Evolutionary conservation across 1,139 yeast species (phyloP), one percentile per base, ranked within the genome.

Genomic region (Nakaseomyces nivariensis): DNA sequence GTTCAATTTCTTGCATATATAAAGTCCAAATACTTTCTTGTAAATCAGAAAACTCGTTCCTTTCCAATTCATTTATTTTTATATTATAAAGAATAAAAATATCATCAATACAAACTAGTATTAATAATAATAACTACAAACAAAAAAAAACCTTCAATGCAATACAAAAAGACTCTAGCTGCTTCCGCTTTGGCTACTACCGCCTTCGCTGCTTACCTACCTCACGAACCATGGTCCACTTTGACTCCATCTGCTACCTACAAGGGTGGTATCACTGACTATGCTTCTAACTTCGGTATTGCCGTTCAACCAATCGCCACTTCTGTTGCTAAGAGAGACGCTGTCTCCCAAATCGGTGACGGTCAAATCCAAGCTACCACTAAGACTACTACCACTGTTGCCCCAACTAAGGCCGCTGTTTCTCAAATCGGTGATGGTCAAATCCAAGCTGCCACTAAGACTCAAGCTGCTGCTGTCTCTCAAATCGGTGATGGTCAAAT

Each of bases 211-310:
- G 81, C 86, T 62, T 72, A 75, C 66, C 75, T 79, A 67, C 82
- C 88, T 64, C 67, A 85, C 52, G 83, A 79, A 56, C 82, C 90
- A 59, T 81, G 86, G 80, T 72, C 87, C 43, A 79, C 88, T 48
- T 73, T 82, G 67, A 82, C 87, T 43, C 89, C 90, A 58, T 56
- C 71, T 43, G 75, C 74, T 43, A 71, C 81, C 41, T 77, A 77
- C 54, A 56, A 78, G 40, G 83, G 82, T 60, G 86, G 82, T 55
- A 55, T 74, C 51, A 81, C 87, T 45, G 53, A 50, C 44, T 55
- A 55, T 43, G 34, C 51, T 17, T 40, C 54, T 5, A 45, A 52
- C 34, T 55, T 55, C 48, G 58, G 58, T 49, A 52, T 54, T 37
- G 56, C 56, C 27, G 54, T 54, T 26, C 48, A 49, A 34, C 53